Evolutionary conservation across 805 yeast species (phyloP), one percentile per base, ranked within the genome.

Genomic region (Lipomyces orientalis): DNA sequence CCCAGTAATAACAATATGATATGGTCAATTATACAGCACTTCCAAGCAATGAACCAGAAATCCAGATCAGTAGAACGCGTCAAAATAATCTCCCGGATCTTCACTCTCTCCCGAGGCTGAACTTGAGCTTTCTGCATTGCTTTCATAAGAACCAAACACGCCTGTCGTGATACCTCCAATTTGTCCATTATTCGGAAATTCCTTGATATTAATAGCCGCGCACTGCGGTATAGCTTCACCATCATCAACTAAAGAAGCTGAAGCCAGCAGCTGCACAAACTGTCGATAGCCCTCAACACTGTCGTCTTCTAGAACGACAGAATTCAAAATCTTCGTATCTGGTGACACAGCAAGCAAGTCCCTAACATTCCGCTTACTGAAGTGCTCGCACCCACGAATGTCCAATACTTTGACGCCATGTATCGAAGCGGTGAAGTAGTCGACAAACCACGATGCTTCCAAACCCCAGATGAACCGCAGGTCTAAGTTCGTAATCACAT

Each of bases 311-410:
- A 62, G 60, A 19, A 62, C 19, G 6, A 35, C 61, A n/a, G 65
- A 54, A 22, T 56, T 37, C 37, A 33, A n/a, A 9, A 62, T 29
- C 16, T 10, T 33, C 22, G 65, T 46, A 7, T 19, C 29, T 2
- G 61, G 65, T 19, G 65, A 43, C 19, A 56, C 25, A 31, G 14
- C 49, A n/a, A 14, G 46, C 65, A 62, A 33, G 25, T 46, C 37
- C 12, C 34, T 25, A 14, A 62, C 14, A 31, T 57, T 61, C 25
- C 37, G 22, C 19, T 56, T 57, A 22, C 57, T 62, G 51, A 62
- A 46, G n/a, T 57, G 65, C 29, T 62, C 65, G 49, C 65, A 62
- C 16, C 65, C 65, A 14, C 65, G 61, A 16, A 62, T 31, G 19
- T 62, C 65, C n/a, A 62, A 31, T 1, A 49, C 16, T 35, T 62